Percentiles rank a stretch among this genome's conserved stretches.
Conservation (phyloP, 805 yeast species). For the Nakazawaea wyomingensis region DNA sequence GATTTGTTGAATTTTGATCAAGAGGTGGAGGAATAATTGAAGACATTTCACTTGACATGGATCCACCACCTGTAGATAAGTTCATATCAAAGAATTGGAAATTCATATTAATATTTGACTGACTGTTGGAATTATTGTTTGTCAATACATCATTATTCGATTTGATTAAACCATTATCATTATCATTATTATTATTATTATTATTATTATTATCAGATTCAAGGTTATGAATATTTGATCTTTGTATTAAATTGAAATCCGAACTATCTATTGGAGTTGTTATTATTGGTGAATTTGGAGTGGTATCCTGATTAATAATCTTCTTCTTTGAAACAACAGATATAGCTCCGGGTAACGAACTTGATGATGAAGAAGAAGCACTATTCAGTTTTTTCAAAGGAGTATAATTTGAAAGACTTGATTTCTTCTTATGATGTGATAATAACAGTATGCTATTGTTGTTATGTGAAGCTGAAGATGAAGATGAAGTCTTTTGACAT, state of each 20-base stretch:
- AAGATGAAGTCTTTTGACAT: slow-evolving; percentile 19
- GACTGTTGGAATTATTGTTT: background rate
- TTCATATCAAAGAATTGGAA: slow-evolving; percentile 7
- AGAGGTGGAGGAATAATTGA: slow-evolving; percentile 1
- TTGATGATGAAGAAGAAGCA: background rate
- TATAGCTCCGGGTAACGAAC: background rate
- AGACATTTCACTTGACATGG: slow-evolving; percentile 5
- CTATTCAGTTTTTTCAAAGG: slow-evolving; percentile 12
- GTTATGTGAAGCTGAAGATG: no score
- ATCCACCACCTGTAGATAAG: background rate
- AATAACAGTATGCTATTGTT: no score
- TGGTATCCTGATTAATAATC: no score
- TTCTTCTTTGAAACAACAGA: background rate
- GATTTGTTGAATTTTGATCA: no score
- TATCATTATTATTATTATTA: background rate
- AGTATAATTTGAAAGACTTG: background rate
- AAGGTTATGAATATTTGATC: slow-evolving; percentile 7
- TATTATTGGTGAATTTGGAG: background rate
- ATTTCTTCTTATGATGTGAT: slow-evolving; percentile 18
- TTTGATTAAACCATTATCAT: background rate
- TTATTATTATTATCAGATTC: background rate
- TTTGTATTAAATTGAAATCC: slow-evolving; percentile 4
- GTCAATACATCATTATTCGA: background rate
- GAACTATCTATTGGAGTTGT: background rate
- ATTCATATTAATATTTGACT: background rate